Evolutionary conservation across 371 early-diverging fungal species (phyloP).

Genomic region (Parasitella parasitica): DNA sequence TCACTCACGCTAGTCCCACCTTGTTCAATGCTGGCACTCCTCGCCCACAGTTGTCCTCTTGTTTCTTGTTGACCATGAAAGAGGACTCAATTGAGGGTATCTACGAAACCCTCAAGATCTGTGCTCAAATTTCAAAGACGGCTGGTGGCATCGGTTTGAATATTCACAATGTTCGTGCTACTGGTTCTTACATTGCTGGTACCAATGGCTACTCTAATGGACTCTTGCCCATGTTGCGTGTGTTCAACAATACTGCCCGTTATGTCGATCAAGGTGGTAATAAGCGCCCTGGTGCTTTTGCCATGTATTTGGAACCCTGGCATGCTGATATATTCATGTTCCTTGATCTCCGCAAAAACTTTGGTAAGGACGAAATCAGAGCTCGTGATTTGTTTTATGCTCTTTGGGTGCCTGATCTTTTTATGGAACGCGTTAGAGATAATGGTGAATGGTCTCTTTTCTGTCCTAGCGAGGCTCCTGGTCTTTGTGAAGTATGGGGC

Average conservation of each 20-base stretch:
- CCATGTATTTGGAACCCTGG: conserved; percentile 99
- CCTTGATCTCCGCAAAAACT: conserved; percentile 97
- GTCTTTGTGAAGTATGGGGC: conserved; percentile 94
- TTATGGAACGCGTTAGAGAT: conserved; percentile 97
- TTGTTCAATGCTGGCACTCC: conserved; percentile 99
- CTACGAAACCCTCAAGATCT: conserved; percentile 96
- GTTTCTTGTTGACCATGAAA: conserved; percentile 95
- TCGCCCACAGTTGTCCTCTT: conserved; percentile 93
- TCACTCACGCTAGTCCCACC: conserved; percentile 98
- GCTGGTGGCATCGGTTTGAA: conserved; percentile 99
- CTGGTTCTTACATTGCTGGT: conserved; percentile 95
- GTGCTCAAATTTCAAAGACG: conserved; percentile 97
- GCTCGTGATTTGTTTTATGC: conserved; percentile 98
- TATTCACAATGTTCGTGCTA: conserved; percentile 94
- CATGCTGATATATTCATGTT: conserved; percentile 99
- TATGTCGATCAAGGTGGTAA: conserved; percentile 99
- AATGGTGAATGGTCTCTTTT: conserved; percentile 97
- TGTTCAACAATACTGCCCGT: conserved; percentile 97
- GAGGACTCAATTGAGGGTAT: conserved; percentile 98
- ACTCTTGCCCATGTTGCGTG: conserved; percentile 97
- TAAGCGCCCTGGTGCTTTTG: conserved; percentile 99
- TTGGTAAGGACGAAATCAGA: conserved; percentile 97
- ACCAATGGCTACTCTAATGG: conserved; percentile 98
- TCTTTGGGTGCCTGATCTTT: conserved; percentile 99
- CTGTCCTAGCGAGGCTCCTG: conserved; percentile 96